Evolutionary conservation across 2,329 filamentous ascomycete species (phyloP).

Genomic region (Nakataea oryzae): DNA sequence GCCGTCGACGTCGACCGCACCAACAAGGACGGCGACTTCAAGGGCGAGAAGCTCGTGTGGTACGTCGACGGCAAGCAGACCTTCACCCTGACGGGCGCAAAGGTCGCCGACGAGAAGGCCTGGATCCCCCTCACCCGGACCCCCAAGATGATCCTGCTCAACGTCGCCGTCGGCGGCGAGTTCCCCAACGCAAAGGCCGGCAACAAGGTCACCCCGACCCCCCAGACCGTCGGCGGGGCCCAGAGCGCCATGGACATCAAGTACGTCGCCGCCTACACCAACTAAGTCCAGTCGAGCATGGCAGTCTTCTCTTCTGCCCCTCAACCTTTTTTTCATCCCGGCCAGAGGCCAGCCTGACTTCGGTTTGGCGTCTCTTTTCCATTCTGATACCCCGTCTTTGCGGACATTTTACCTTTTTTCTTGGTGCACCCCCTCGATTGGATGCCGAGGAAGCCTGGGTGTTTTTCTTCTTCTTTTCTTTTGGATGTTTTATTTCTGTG

Average conservation of each 20-base stretch:
- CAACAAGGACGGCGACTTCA: slow-evolving; percentile 26
- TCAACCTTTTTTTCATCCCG: too few species aligned
- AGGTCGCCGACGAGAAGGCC: slow-evolving; percentile 31
- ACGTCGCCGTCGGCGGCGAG: slow-evolving; percentile 42
- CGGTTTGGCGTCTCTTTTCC: background rate
- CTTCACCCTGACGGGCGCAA: slow-evolving; percentile 29
- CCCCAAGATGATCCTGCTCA: slow-evolving; percentile 41
- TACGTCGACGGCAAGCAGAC: slow-evolving; percentile 32
- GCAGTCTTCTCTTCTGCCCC: background rate
- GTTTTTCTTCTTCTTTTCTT: background rate
- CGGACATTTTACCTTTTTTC: background rate
- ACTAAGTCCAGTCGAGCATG: background rate
- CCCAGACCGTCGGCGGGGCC: slow-evolving; percentile 30
- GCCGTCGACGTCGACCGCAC: slow-evolving; percentile 38
- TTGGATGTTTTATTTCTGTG: background rate
- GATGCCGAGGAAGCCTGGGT: background rate
- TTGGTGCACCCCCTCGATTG: background rate
- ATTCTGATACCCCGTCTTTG: background rate
- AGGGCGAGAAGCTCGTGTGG: slow-evolving; percentile 40
- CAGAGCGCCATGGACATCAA: slow-evolving; percentile 40
- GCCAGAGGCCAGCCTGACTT: background rate
- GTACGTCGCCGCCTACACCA: slow-evolving; percentile 33
- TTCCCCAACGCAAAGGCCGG: slow-evolving; percentile 23
- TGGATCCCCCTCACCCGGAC: slow-evolving; percentile 40
- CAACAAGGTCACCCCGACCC: slow-evolving; percentile 25